Evolutionary conservation across 306 rosid genomes (phyloP).

Genomic region (Corylus americana): DNA sequence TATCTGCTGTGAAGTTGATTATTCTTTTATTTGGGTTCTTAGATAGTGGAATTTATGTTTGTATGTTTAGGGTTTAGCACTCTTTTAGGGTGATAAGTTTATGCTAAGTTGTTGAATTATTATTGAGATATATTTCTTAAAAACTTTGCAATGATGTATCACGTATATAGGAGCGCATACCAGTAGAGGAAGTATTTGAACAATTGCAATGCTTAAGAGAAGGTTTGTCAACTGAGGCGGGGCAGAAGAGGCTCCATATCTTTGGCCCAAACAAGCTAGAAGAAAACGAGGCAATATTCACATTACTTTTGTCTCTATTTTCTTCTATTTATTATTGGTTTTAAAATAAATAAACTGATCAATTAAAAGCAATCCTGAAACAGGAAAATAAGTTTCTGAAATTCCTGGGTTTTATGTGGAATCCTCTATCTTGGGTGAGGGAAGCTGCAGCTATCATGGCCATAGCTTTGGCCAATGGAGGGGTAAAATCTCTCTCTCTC

Average conservation of each 20-base stretch:
- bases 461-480: conserved; percentile 90
- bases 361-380: conserved; percentile 4
- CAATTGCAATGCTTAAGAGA: conserved; percentile 71
- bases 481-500: conserved; percentile 39
- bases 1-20: neutral
- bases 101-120: neutral
- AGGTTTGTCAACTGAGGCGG: conserved; percentile 74
- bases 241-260: conserved; percentile 58
- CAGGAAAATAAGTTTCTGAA: conserved; percentile 77
- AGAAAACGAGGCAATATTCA: conserved; percentile 61
- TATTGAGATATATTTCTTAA: neutral
- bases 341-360: neutral
- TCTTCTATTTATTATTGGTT: neutral
- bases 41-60: conserved; percentile 1
- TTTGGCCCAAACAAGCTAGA: conserved; percentile 89
- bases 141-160: neutral
- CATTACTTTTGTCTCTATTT: neutral
- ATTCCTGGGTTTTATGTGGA: conserved; percentile 97
- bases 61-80: neutral
- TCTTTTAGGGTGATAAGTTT: too few species aligned
- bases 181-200: conserved; percentile 76
- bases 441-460: conserved; percentile 94
- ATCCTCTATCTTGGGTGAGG: conserved; percentile 97
- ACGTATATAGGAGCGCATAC: conserved; percentile 65
- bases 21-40: conserved; percentile 19